phyloP scores from a whole-genome alignment of 345 rosid species.

The Salix purpurea region DNA sequence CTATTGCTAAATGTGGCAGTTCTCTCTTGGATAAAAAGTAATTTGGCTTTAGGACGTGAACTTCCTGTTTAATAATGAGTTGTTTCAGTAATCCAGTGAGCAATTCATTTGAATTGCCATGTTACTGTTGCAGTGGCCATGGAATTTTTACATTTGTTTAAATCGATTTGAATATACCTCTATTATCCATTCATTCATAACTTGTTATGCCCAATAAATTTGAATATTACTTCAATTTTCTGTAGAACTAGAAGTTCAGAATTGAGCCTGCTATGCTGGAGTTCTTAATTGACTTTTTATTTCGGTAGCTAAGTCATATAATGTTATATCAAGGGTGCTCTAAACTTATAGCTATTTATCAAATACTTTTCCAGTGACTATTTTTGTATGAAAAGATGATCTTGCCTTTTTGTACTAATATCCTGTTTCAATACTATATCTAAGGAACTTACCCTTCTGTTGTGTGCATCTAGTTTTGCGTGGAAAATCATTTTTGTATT shows the following conservation, averaged over 20 bases:
- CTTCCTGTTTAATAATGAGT: neutral
- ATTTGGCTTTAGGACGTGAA: neutral
- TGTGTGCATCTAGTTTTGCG: neutral
- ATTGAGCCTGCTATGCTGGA: neutral
- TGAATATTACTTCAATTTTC: neutral
- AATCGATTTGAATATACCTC: neutral
- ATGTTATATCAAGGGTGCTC: neutral
- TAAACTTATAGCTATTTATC: neutral
- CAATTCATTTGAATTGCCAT: neutral
- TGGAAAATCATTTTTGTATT: neutral
- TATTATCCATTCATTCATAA: neutral
- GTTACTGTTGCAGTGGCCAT: neutral
- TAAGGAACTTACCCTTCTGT: neutral
- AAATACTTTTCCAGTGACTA: neutral
- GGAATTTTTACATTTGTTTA: neutral
- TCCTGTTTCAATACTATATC: neutral
- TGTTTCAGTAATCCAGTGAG: neutral
- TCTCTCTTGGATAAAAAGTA: neutral
- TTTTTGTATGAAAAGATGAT: constrained; percentile 1
- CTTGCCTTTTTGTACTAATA: neutral
- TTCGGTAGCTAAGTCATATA: neutral
- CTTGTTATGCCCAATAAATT: neutral
- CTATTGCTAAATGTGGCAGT: neutral
- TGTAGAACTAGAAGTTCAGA: neutral
- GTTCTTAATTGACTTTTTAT: neutral